Base-by-base conservation (phyloP, 345 rosid genomes). In the Citropsis articulata region DNA sequence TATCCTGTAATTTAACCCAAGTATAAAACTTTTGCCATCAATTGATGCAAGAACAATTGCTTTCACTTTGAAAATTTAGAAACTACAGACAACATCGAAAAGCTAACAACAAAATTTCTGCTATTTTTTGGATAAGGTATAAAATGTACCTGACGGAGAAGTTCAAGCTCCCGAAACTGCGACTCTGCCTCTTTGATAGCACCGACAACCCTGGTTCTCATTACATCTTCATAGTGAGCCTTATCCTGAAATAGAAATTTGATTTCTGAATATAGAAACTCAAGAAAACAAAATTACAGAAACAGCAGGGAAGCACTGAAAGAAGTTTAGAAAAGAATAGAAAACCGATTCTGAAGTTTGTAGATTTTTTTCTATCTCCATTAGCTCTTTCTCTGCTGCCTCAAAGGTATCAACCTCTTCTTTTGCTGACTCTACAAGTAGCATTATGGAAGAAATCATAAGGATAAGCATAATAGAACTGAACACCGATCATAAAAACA, bases 321-420 rank as follows among this genome's bases (percentile, higher is more conserved):
- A 36, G 19, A 72, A 71, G 67, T 40, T 35, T 14, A 65, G 76
- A 53, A 36, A 80, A 78, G 71, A 68, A 61, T 42, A 73, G 33
- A 40, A 50, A 40, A 93, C 99, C 84, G 76, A 83, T 87, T 88
- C 90, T 6, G 91, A 91, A 67, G 86, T 78, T 66, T 82, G 85
- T 64, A 89, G 84, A 72, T 90, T 89, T 75, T 83, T 86, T 83
- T 93, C 98, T 66, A 90, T 89, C 82, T 83, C 85, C 86, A 86
- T 90, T 74, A 92, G 88, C 83, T 92, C 93, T 72, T 75, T 78
- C 86, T 96, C 98, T 75, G 98, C 93, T 68, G 89, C 83, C 81
- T 89, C 91, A 80, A 89, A 88, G 79, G 95, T 93, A 80, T 84
- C 84, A 27, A 94, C 82, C 71, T 94, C 97, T 79, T 85, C 90